phyloP scores from a whole-genome alignment of 768 basidiomycete species.

The Sporobolomyces pararoseus region DNA sequence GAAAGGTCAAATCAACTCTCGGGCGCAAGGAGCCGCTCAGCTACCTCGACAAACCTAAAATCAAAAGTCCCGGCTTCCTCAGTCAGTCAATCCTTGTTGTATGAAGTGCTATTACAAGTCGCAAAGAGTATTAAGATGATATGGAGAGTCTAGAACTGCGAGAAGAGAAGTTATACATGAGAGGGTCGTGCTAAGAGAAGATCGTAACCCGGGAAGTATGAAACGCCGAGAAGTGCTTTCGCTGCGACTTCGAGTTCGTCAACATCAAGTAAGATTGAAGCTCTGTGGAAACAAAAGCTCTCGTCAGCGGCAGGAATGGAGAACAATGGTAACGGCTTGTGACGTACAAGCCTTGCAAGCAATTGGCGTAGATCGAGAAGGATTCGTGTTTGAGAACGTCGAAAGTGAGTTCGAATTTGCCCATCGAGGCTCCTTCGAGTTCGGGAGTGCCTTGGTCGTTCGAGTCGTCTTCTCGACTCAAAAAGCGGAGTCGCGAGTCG shows the following conservation, averaged over 20 bases:
- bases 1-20: conserved; percentile 40
- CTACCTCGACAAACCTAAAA: conserved; percentile 17
- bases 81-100: no score
- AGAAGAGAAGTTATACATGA: conserved; percentile 10
- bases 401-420: conserved; percentile 5
- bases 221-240: conserved; percentile 23
- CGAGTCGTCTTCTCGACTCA: neutral
- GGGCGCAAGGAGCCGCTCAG: conserved; percentile 28
- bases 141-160: no score
- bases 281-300: neutral
- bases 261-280: conserved; percentile 21
- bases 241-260: conserved; percentile 27
- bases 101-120: no score
- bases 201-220: conserved; percentile 15
- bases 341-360: conserved; percentile 20
- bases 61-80: no score
- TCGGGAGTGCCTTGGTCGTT: neutral
- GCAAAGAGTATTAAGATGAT: neutral
- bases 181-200: neutral
- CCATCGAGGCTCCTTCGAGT: conserved; percentile 35
- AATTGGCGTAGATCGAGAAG: conserved; percentile 22
- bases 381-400: conserved; percentile 28
- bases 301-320: neutral
- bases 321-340: neutral
- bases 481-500: conserved; percentile 28